A percentile compares a stretch with the other conserved stretches of the same genome.
These are phyloP conservation scores for Solanum gracilifrons DNA, from an alignment of 257 asterid species.

Conservation along the genomic window DNA sequence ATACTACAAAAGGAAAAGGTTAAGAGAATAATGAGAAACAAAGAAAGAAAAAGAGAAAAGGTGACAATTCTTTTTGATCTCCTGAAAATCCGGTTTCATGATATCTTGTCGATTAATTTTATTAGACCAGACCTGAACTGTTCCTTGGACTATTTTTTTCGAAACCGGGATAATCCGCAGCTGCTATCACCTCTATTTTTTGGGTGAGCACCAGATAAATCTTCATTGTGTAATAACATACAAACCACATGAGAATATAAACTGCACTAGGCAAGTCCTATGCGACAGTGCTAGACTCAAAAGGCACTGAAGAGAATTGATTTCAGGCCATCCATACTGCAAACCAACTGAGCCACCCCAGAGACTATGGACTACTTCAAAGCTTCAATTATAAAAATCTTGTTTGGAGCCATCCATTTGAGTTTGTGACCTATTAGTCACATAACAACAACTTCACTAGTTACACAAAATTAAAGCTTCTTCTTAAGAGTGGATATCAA, in stretches of 20 bases:
- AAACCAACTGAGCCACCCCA: neutral
- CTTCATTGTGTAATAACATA: too few species aligned
- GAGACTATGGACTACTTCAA: neutral
- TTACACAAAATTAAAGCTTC: neutral
- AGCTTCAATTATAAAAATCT: neutral
- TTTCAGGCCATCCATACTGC: neutral
- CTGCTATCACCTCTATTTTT: too few species aligned
- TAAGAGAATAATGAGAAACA: neutral
- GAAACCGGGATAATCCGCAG: neutral
- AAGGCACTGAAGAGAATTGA: neutral
- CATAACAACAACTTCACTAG: neutral
- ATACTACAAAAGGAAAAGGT: constrained; percentile 17
- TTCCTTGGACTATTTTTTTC: neutral
- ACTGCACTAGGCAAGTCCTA: too few species aligned
- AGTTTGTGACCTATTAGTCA: neutral
- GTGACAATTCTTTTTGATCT: constrained; percentile 1
- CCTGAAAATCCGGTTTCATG: constrained; percentile 30
- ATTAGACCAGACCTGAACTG: neutral
- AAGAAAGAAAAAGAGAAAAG: neutral
- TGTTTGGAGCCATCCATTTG: neutral
- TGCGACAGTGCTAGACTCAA: neutral
- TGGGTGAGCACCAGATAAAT: rapidly evolving
- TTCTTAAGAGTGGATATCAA: neutral
- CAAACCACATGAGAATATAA: too few species aligned
- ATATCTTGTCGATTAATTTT: constrained; percentile 16